Conservation (phyloP, 768 basidiomycete species). For the Scleroderma bovista region DNA sequence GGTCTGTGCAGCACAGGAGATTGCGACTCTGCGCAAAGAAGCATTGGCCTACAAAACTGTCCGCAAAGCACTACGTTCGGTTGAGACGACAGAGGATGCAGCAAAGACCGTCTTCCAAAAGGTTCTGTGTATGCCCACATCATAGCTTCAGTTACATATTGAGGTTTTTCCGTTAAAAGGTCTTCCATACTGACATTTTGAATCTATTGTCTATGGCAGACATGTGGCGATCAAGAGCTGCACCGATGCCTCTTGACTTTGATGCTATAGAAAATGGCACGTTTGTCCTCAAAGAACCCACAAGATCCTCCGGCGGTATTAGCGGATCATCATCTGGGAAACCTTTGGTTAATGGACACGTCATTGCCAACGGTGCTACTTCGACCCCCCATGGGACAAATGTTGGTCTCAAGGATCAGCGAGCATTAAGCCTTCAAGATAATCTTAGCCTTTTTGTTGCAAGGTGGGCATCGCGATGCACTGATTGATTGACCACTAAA, state of each 20-base stretch:
- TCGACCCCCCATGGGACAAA: constrained; percentile 6
- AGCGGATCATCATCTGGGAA: constrained; percentile 9
- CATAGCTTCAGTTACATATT: neutral
- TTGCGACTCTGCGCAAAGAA: constrained; percentile 84
- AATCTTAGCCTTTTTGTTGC: constrained; percentile 79
- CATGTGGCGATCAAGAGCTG: constrained; percentile 93
- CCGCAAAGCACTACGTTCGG: constrained; percentile 55
- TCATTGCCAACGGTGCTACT: constrained; percentile 9
- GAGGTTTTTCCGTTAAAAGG: constrained; percentile 45
- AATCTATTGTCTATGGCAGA: constrained; percentile 91
- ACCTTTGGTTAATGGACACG: constrained; percentile 22
- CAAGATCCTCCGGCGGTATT: constrained; percentile 3
- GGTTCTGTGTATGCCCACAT: constrained; percentile 35
- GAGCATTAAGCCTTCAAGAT: constrained; percentile 68
- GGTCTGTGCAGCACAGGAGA: constrained; percentile 67
- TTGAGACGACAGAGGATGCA: constrained; percentile 38
- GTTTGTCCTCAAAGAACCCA: constrained; percentile 42
- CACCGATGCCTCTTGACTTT: constrained; percentile 80
- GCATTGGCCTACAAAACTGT: constrained; percentile 84
- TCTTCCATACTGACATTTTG: constrained; percentile 82
- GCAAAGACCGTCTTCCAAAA: constrained; percentile 80
- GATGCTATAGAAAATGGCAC: constrained; percentile 63
- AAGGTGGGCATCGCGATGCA: constrained; percentile 46
- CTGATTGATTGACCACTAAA: constrained; percentile 7
- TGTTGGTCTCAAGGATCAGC: constrained; percentile 72